Base-by-base conservation (phyloP, 768 basidiomycete genomes). In the Ramaria rubella region DNA sequence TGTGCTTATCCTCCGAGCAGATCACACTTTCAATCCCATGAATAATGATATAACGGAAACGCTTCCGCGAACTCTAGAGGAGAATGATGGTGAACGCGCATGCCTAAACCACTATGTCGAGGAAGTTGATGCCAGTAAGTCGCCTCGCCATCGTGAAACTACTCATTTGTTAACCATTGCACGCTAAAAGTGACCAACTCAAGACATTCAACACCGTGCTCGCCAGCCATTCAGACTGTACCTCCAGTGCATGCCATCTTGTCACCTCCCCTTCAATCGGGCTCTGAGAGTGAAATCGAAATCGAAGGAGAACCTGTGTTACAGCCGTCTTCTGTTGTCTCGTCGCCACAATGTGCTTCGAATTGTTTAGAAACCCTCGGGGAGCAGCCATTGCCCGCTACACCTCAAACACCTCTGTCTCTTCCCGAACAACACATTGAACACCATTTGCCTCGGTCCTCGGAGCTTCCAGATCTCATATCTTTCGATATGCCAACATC, bases 401-500 rank as follows among this genome's bases (percentile, higher is more conserved):
- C 2, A 11, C 23, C 24, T 1, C 46, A 15, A 7, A 27, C 46
- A 27, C 46, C 8, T 17, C 40, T n/a, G 40, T 19, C n/a, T 11
- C 46, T 26, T 24, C 46, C 11, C 1, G 2, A 8, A 48, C 29
- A 26, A 17, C 15, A 27, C 12, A 17, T 11, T n/a, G 46, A 48
- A 9, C 23, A 19, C 8, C 29, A 24, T 48, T 19, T 6, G 17
- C 46, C 46, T 27, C 23, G 46, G 24, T 19, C 11, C 12, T 48
- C 46, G 24, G 26, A 48, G 46, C 46, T 48, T 9, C 67, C 56
- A 12, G 72, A 70, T 59, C 70, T 73, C 33, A 73, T 75, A 31
- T 71, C 70, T 33, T 72, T 79, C 53, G 77, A 79, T 38, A 46
- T 56, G 62, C 63, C 34, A 59, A 64, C 55, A 58, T 60, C 57